phyloP scores from a whole-genome alignment of 768 basidiomycete genomes.

The Tylopilus vinaceipallidus region DNA sequence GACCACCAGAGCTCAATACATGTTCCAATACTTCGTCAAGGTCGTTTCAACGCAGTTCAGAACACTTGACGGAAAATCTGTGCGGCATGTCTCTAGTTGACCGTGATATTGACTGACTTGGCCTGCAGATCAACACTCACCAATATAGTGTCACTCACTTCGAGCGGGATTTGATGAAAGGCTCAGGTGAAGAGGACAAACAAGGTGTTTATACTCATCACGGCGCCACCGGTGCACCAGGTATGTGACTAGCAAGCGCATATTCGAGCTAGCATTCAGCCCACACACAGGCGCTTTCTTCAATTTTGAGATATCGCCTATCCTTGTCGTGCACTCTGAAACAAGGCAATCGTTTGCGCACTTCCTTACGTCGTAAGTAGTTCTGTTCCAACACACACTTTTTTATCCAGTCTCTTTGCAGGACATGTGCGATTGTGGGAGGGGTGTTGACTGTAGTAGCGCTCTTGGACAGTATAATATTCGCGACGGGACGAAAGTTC shows the following conservation, averaged over 20 bases:
- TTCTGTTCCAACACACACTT: background rate
- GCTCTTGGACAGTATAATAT: constrained; percentile 82
- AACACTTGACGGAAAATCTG: constrained; percentile 70
- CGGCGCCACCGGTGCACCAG: constrained; percentile 71
- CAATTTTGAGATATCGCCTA: constrained; percentile 97
- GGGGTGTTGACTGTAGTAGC: constrained; percentile 95
- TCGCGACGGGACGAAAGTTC: constrained; percentile 73
- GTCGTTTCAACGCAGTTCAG: constrained; percentile 95
- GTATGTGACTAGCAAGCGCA: constrained; percentile 23
- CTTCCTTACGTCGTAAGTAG: constrained; percentile 90
- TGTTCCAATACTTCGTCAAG: constrained; percentile 99
- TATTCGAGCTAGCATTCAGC: background rate
- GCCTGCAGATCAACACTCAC: constrained; percentile 71
- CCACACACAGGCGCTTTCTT: constrained; percentile 66
- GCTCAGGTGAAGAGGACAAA: constrained; percentile 53
- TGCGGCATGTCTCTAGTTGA: constrained; percentile 34
- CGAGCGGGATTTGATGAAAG: constrained; percentile 82
- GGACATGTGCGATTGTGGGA: constrained; percentile 96
- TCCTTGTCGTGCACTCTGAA: constrained; percentile 89
- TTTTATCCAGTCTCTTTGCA: constrained; percentile 29
- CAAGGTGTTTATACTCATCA: constrained; percentile 75
- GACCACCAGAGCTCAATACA: constrained; percentile 81
- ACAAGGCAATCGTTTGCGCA: constrained; percentile 94
- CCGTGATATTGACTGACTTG: constrained; percentile 3
- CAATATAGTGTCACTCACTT: constrained; percentile 97